Evolutionary conservation across 768 basidiomycete species (phyloP), one percentile per base, ranked within the genome.

Genomic region (Termitomyces sp.): DNA sequence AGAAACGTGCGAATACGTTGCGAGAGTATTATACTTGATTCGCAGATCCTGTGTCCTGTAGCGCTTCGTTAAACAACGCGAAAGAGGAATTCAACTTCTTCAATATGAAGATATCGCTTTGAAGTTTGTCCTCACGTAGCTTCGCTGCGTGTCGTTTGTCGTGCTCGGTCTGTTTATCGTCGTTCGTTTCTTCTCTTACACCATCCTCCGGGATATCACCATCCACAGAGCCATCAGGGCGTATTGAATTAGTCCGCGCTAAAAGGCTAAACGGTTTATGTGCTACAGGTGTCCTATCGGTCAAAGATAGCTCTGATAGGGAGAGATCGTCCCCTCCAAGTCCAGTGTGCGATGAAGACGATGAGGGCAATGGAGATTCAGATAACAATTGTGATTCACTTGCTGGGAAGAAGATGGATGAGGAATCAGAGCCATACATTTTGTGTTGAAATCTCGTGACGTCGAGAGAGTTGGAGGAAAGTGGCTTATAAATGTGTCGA

Each of bases 11-110:
- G 29, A 54, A 43, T 42, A 34, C 32, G 20, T 11, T 15, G 20
- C 37, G 34, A 31, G 38, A 38, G 37, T 7, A 59, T 9, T 83
- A 54, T 62, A 90, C 91, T 76, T 91, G 84, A 60, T 88, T 91
- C n/a, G 84, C 85, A 36, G 85, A 82, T 64, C 83, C 83, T 2
- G 86, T 81, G 57, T 83, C 83, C 37, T 77, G 76, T 60, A 93
- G 72, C 9, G 89, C 87, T 32, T 89, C 86, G 62, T 86, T 87
- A 68, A 89, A 88, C 50, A 79, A 66, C 14, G 86, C 81, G 63
- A 93, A 88, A 5, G 88, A 80, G 12, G 84, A 73, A 67, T 93
- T 93, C 17, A 93, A 72, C 70, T 90, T 90, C 70, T 78, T 85
- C 65, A 93, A 75, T 60, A 90, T 79, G 69, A 88, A 86, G 12